Evolutionary conservation across 257 asterid species (phyloP).

Genomic region (Galeopsis tetrahit): DNA sequence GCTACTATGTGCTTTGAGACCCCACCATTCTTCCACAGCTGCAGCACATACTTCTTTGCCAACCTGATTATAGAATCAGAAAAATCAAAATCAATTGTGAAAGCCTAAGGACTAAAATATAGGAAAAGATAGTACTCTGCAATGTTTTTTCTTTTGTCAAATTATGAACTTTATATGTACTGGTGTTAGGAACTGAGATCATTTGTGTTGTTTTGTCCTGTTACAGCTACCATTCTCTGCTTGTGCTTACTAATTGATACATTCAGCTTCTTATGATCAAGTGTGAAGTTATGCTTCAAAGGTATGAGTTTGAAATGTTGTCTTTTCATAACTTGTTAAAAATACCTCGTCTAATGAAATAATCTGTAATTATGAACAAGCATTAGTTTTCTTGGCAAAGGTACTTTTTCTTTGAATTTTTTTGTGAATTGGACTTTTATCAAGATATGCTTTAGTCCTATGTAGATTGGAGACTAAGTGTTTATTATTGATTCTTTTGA

Average conservation of each 20-base stretch:
- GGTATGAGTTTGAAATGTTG: not conserved
- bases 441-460: not conserved
- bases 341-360: not conserved
- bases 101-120: too few relatives aligned
- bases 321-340: not conserved
- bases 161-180: slow-evolving; percentile 11
- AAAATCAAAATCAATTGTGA: too few relatives aligned
- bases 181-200: not conserved
- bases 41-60: too few relatives aligned
- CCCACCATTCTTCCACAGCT: too few relatives aligned
- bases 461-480: slow-evolving; percentile 1
- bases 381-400: not conserved
- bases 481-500: not conserved
- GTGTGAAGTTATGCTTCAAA: not conserved
- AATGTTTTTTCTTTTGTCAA: not conserved
- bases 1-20: too few relatives aligned
- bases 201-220: not conserved
- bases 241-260: slow-evolving; percentile 7
- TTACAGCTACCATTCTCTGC: slow-evolving; percentile 5
- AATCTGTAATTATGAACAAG: not conserved
- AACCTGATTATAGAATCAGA: too few relatives aligned
- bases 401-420: too few relatives aligned
- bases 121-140: too few relatives aligned
- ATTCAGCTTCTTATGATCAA: not conserved
- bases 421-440: too few relatives aligned